These are phyloP conservation scores for Trichophyton mentagrophytes DNA, from an alignment of 2,329 filamentous ascomycete genomes.

Conservation along the genomic window DNA sequence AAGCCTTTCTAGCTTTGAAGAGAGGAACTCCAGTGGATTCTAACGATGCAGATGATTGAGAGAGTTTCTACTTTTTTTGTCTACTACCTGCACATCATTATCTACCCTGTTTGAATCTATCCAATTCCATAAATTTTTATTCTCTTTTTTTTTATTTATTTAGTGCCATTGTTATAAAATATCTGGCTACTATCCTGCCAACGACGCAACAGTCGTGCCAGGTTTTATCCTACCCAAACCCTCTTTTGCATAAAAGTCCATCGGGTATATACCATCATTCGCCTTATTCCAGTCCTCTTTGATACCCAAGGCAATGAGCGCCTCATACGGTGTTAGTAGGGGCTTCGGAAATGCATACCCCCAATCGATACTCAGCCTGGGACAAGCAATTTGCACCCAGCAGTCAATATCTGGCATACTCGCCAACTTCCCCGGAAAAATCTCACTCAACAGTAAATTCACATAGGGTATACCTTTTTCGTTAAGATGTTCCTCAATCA, in stretches of 20 bases:
- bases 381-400: slow-evolving; percentile 97
- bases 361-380: slow-evolving; percentile 96
- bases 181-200: not conserved
- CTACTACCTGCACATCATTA: not conserved
- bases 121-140: not conserved
- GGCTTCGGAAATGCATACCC: slow-evolving; percentile 89
- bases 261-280: slow-evolving; percentile 64
- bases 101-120: not conserved
- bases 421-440: slow-evolving; percentile 88
- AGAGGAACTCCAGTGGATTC: slow-evolving; percentile 5
- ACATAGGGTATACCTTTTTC: slow-evolving; percentile 65
- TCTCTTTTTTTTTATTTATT: not conserved
- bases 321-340: slow-evolving; percentile 86
- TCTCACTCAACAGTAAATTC: slow-evolving; percentile 80
- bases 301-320: slow-evolving; percentile 73
- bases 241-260: slow-evolving; percentile 95
- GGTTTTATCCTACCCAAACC: slow-evolving; percentile 68
- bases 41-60: slow-evolving; percentile 8
- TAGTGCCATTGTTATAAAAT: not conserved
- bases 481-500: slow-evolving; percentile 68
- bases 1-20: slow-evolving; percentile 26
- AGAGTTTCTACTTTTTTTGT: not conserved
- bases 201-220: slow-evolving; percentile 1
- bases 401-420: slow-evolving; percentile 91
- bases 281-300: slow-evolving; percentile 58